Percentiles rank a stretch among this genome's conserved stretches.
Conservation (phyloP, 2,329 filamentous ascomycete genomes). For the Beauveria rudraprayagi region DNA sequence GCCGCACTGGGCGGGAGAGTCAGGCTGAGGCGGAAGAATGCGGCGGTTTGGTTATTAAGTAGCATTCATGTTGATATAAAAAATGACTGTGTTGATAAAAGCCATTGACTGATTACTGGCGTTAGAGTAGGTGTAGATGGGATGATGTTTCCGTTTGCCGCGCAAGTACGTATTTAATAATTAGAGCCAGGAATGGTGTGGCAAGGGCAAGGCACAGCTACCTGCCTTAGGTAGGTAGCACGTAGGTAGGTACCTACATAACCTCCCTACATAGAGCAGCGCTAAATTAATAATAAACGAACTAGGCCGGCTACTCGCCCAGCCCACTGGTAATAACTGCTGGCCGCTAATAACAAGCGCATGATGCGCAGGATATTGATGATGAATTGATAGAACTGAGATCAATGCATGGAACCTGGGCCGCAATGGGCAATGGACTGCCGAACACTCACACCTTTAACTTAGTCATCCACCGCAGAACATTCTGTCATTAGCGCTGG, state of each 20-base stretch:
- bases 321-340: neutral
- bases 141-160: neutral
- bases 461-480: too few species aligned
- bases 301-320: neutral
- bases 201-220: neutral
- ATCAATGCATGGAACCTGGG: neutral
- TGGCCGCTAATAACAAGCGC: neutral
- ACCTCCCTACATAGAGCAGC: too few species aligned
- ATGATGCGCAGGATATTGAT: neutral
- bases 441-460: too few species aligned
- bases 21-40: neutral
- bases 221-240: neutral
- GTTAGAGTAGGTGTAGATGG: neutral
- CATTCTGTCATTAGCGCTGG: neutral
- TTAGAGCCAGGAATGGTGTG: neutral
- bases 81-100: neutral
- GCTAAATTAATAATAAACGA: too few species aligned
- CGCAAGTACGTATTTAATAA: neutral
- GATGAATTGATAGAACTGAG: neutral
- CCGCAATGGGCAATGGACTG: neutral
- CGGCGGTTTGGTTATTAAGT: neutral
- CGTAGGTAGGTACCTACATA: neutral
- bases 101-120: too few species aligned
- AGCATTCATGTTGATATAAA: neutral
- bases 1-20: constrained; percentile 2